phyloP scores from a whole-genome alignment of 1,284 basidiomycete genomes.

The Neolentinus lepideus region DNA sequence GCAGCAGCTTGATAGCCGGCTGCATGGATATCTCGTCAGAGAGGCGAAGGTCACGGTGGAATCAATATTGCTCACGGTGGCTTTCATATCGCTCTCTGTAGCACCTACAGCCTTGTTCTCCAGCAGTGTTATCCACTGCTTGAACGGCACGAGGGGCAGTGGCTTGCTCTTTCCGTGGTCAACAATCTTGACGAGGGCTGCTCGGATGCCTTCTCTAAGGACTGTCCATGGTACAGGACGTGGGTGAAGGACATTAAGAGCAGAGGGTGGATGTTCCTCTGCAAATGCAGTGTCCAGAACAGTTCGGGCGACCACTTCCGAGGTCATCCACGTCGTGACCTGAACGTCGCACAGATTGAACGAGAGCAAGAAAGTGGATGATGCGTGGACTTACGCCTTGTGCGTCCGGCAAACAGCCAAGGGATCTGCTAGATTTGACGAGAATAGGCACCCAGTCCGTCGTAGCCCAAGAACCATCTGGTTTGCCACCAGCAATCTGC shows the following conservation, averaged over 20 bases:
- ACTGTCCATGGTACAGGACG: not conserved
- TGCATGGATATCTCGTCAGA: not conserved
- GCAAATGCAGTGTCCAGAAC: conserved; percentile 8
- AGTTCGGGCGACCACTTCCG: conserved; percentile 8
- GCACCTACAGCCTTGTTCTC: not conserved
- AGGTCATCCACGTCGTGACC: conserved; percentile 10
- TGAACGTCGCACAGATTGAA: not conserved
- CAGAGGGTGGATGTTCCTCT: conserved; percentile 6
- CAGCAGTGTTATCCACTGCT: not conserved
- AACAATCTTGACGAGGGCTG: not conserved
- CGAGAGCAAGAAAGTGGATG: not conserved
- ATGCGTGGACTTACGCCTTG: conserved; percentile 14
- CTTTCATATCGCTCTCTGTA: not conserved
- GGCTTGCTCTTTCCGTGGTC: not conserved
- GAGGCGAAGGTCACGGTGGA: not conserved
- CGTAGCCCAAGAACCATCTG: conserved; percentile 22
- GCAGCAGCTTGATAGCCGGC: not conserved
- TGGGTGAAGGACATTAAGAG: conserved; percentile 6
- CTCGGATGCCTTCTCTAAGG: not conserved
- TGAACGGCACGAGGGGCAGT: not conserved
- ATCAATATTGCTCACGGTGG: not conserved
- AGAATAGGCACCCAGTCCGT: too few species aligned
- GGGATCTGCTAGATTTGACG: conserved; percentile 19
- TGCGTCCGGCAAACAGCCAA: conserved; percentile 19
- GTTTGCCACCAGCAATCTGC: conserved; percentile 20